Evolutionary conservation across 2,329 filamentous ascomycete genomes (phyloP).

Genomic region (Colletotrichum lini): DNA sequence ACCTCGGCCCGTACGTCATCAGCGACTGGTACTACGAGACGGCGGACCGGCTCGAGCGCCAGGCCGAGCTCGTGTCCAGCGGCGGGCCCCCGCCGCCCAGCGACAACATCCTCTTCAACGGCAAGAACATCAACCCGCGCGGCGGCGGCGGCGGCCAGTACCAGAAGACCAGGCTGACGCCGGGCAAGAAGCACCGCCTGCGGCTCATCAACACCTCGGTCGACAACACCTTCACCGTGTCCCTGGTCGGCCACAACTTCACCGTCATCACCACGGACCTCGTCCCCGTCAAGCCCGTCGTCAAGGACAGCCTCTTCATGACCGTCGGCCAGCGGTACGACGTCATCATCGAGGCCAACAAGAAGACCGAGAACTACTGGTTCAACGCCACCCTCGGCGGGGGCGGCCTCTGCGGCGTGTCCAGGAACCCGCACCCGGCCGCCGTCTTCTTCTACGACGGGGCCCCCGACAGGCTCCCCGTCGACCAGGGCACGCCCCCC

Average conservation of each 20-base stretch:
- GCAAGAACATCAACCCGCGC: conserved; percentile 53
- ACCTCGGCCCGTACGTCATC: conserved; percentile 69
- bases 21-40: conserved; percentile 66
- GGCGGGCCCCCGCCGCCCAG: conserved; percentile 43
- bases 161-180: conserved; percentile 50
- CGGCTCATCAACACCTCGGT: conserved; percentile 67
- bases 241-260: conserved; percentile 66
- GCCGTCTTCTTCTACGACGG: conserved; percentile 56
- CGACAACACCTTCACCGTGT: conserved; percentile 64
- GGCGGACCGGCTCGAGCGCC: conserved; percentile 48
- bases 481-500: conserved; percentile 45
- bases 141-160: conserved; percentile 49
- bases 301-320: conserved; percentile 63
- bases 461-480: conserved; percentile 50
- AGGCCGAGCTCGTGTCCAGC: conserved; percentile 42
- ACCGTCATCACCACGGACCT: conserved; percentile 69
- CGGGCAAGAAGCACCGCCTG: conserved; percentile 64
- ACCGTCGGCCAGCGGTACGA: conserved; percentile 63
- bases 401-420: conserved; percentile 49
- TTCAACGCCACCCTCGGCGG: conserved; percentile 54
- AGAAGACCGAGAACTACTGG: conserved; percentile 57
- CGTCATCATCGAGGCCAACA: conserved; percentile 54
- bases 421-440: conserved; percentile 51
- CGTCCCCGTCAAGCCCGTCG: conserved; percentile 66
- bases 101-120: conserved; percentile 61